Evolutionary conservation across 164 flowering plant species (phyloP).

Genomic region (Magnolia officinalis): DNA sequence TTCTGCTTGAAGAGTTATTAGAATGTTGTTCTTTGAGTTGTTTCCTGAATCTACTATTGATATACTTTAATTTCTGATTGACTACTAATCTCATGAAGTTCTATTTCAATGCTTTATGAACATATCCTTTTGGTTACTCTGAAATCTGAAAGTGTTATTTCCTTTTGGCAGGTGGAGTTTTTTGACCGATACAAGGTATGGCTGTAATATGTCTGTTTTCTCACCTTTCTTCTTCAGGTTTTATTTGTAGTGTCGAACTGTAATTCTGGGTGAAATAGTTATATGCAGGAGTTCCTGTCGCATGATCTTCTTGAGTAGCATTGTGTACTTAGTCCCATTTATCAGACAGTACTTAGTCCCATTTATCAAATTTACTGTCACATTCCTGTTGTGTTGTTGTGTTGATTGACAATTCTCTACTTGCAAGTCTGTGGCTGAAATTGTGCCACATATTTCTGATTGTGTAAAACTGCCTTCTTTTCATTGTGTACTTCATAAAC

Average conservation of each 20-base stretch:
- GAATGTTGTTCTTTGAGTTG: too few species aligned
- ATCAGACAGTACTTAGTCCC: neutral
- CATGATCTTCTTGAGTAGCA: neutral
- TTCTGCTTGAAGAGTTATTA: too few species aligned
- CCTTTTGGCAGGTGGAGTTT: constrained; percentile 74
- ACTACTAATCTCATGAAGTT: neutral
- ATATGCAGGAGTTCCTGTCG: neutral
- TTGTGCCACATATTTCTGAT: too few species aligned
- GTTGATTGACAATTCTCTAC: too few species aligned
- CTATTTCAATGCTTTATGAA: neutral
- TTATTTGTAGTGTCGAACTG: neutral
- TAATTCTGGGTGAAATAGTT: neutral
- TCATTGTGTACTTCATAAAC: too few species aligned
- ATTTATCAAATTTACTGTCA: neutral
- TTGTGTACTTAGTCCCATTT: neutral
- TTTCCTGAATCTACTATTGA: too few species aligned
- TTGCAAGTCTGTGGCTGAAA: too few species aligned
- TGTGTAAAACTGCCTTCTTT: too few species aligned
- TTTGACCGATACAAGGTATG: constrained; percentile 89
- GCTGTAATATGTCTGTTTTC: neutral
- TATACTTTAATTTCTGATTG: too few species aligned
- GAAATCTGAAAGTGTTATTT: constrained; percentile 10
- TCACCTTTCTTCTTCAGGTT: neutral
- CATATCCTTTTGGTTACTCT: constrained; percentile 6
- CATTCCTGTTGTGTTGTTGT: too few species aligned